phyloP scores from a whole-genome alignment of 768 basidiomycete genomes.

The Dendrothele bispora region DNA sequence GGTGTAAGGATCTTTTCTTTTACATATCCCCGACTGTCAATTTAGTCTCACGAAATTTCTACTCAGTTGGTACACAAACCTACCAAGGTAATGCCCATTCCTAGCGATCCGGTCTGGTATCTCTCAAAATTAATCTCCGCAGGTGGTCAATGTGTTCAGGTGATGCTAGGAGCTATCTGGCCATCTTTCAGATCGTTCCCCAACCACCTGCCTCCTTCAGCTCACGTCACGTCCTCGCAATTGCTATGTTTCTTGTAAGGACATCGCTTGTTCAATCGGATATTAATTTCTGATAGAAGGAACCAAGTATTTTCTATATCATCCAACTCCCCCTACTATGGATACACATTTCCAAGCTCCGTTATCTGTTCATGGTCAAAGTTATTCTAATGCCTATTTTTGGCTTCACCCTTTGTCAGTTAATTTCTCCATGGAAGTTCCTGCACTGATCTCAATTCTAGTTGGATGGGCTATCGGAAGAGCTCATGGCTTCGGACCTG shows the following conservation, averaged over 20 bases:
- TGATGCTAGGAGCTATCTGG: slow-evolving; percentile 19
- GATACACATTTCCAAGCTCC: slow-evolving; percentile 19
- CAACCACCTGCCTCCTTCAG: slow-evolving; percentile 44
- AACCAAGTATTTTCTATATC: slow-evolving; percentile 18
- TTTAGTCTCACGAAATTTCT: too few species aligned
- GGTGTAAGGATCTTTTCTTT: neutral
- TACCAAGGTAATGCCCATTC: slow-evolving; percentile 12
- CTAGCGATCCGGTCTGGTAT: neutral
- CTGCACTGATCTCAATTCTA: neutral
- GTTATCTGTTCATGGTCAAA: slow-evolving; percentile 20
- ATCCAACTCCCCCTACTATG: slow-evolving; percentile 17
- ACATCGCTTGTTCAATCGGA: neutral
- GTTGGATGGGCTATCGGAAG: slow-evolving; percentile 20
- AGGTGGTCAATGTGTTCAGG: slow-evolving; percentile 19
- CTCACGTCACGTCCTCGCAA: slow-evolving; percentile 51
- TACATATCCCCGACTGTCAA: slow-evolving; percentile 1
- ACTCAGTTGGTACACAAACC: slow-evolving; percentile 18
- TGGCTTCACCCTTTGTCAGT: slow-evolving; percentile 18
- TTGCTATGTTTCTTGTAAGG: slow-evolving; percentile 14
- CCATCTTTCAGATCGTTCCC: slow-evolving; percentile 33
- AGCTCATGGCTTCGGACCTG: slow-evolving; percentile 19
- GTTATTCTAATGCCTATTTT: slow-evolving; percentile 21
- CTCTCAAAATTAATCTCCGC: neutral
- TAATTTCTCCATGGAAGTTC: neutral
- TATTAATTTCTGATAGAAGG: neutral